These are phyloP conservation scores for Penicillium lagena DNA, from an alignment of 495 filamentous ascomycete species.

Conservation along the genomic window DNA sequence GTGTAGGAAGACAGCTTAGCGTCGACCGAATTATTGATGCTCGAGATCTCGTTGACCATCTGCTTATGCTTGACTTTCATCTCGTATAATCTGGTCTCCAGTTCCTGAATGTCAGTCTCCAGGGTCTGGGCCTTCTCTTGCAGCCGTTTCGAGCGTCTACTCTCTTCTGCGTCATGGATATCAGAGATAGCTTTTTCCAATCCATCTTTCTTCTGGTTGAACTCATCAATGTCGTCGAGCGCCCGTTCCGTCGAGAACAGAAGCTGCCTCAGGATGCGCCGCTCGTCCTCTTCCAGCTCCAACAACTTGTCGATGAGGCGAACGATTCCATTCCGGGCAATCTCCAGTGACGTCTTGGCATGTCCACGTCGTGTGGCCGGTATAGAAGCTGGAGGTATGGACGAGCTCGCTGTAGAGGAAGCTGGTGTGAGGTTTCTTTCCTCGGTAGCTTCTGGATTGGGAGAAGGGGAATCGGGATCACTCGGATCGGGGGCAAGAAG, in stretches of 20 bases:
- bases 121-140: constrained; percentile 47
- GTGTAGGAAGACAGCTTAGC: constrained; percentile 56
- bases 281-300: constrained; percentile 66
- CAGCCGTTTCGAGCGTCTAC: constrained; percentile 31
- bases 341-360: too few species aligned
- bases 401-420: too few species aligned
- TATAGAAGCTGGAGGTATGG: too few species aligned
- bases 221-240: constrained; percentile 53
- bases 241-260: constrained; percentile 51
- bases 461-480: too few species aligned
- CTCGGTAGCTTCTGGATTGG: too few species aligned
- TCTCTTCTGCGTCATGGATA: constrained; percentile 32
- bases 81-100: constrained; percentile 60
- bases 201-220: constrained; percentile 45
- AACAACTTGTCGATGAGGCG: constrained; percentile 66
- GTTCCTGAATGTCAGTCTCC: constrained; percentile 53
- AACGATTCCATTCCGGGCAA: constrained; percentile 65
- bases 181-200: constrained; percentile 39
- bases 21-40: constrained; percentile 57
- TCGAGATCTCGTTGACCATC: constrained; percentile 53
- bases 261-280: constrained; percentile 50
- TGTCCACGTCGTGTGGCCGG: too few species aligned
- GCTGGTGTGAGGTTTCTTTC: too few species aligned
- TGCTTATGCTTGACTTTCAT: constrained; percentile 59
- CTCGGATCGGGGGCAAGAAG: too few species aligned